A percentile compares a stretch with the other conserved stretches of the same genome.
Conservation (phyloP, 2,329 filamentous ascomycete species). For the Ploettnerulaceae sp. region DNA sequence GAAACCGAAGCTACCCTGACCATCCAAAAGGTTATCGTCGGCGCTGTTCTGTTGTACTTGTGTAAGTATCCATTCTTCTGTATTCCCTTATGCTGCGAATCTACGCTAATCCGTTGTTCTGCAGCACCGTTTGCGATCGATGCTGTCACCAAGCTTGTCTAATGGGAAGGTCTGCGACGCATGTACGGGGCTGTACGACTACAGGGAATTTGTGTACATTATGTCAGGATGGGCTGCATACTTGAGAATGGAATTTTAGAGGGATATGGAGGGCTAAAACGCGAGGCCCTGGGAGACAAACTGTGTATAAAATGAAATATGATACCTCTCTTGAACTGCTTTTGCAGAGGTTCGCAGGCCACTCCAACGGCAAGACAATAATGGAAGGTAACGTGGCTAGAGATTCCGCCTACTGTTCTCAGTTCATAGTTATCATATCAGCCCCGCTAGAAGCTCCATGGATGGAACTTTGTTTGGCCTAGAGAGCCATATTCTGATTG, state of each 20-base stretch:
- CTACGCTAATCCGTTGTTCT: constrained; percentile 6
- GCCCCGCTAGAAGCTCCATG: too few species aligned
- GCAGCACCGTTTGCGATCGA: constrained; percentile 52
- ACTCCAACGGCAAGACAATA: too few species aligned
- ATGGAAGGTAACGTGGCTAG: too few species aligned
- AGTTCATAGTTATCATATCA: too few species aligned
- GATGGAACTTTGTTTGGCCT: too few species aligned
- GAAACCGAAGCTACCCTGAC: constrained; percentile 64
- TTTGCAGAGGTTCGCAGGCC: too few species aligned
- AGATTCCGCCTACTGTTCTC: too few species aligned
- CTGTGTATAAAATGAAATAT: constrained; percentile 1
- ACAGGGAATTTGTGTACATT: neutral
- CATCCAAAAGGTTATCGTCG: constrained; percentile 61
- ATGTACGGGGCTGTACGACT: neutral
- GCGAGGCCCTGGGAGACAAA: neutral
- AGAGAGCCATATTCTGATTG: too few species aligned
- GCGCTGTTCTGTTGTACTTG: constrained; percentile 66
- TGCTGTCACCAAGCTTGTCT: constrained; percentile 47
- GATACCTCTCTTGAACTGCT: constrained; percentile 2
- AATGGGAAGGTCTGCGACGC: constrained; percentile 20
- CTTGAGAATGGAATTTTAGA: constrained; percentile 3
- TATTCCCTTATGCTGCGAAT: neutral
- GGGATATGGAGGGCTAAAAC: neutral
- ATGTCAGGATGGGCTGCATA: neutral
- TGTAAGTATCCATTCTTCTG: constrained; percentile 50